Percentiles rank a stretch among this genome's conserved stretches.
These are phyloP conservation scores for Eucalyptus cloeziana DNA, from an alignment of 345 rosid species.

Conservation along the genomic window DNA sequence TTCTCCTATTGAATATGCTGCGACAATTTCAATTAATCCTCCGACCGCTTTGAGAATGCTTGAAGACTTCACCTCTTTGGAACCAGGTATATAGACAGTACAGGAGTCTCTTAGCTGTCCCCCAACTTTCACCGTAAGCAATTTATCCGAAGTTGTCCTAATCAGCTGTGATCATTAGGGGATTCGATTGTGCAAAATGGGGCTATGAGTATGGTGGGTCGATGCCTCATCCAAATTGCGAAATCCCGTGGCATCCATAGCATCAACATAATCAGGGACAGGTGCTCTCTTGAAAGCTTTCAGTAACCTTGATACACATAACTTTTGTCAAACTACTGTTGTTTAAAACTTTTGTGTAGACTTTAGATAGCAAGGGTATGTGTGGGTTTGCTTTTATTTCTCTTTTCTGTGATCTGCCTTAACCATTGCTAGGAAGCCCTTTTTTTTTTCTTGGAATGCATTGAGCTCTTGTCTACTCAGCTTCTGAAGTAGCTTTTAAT, in stretches of 20 bases:
- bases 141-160: background rate
- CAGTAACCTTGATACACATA: background rate
- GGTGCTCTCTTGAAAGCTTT: slow-evolving; percentile 17
- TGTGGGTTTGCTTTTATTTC: background rate
- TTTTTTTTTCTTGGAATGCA: background rate
- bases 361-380: background rate
- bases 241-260: slow-evolving; percentile 53
- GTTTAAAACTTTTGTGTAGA: background rate
- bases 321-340: background rate
- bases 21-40: slow-evolving; percentile 86
- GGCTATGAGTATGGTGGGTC: slow-evolving; percentile 80
- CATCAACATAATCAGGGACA: slow-evolving; percentile 78
- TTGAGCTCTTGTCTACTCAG: background rate
- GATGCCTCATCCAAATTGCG: slow-evolving; percentile 85
- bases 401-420: background rate
- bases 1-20: slow-evolving; percentile 74
- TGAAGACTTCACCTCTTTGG: slow-evolving; percentile 55
- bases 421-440: background rate
- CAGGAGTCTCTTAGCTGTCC: background rate
- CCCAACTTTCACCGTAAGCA: background rate
- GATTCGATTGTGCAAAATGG: slow-evolving; percentile 87
- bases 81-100: slow-evolving; percentile 28
- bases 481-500: background rate
- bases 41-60: slow-evolving; percentile 88
- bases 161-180: slow-evolving; percentile 24